phyloP scores from a whole-genome alignment of 306 rosid species.

The Arachis hypogaea region DNA sequence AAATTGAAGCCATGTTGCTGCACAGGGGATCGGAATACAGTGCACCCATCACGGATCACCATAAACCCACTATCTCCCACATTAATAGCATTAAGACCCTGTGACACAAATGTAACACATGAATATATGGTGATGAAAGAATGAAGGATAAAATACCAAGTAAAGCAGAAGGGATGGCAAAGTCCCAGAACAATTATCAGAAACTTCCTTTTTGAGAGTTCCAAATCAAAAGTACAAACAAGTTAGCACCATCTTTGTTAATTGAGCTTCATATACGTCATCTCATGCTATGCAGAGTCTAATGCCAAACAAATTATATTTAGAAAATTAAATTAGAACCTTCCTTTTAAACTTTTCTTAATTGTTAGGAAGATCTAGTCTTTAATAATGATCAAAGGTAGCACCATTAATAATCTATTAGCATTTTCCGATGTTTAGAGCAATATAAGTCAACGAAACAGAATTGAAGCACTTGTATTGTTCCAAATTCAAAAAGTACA shows the following conservation, averaged over 20 bases:
- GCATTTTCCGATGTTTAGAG: constrained; percentile 18
- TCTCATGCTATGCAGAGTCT: constrained; percentile 17
- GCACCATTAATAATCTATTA: constrained; percentile 8
- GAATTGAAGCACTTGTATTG: constrained; percentile 20
- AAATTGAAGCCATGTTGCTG: constrained; percentile 99
- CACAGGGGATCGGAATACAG: constrained; percentile 86
- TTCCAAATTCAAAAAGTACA: constrained; percentile 23
- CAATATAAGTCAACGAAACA: constrained; percentile 23
- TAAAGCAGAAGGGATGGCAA: background rate
- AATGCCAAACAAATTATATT: constrained; percentile 7
- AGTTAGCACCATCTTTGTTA: constrained; percentile 4
- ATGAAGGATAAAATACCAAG: constrained; percentile 7
- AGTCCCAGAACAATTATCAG: constrained; percentile 6
- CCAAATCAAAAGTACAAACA: constrained; percentile 15
- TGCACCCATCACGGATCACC: constrained; percentile 93
- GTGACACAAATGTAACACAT: constrained; percentile 40
- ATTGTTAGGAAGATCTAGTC: background rate
- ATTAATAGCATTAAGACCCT: constrained; percentile 93
- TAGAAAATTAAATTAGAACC: background rate
- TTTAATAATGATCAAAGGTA: background rate
- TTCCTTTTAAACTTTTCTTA: background rate
- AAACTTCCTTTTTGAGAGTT: constrained; percentile 18
- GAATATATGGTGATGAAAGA: constrained; percentile 20
- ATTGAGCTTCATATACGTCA: constrained; percentile 18
- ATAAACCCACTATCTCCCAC: constrained; percentile 98